phyloP scores from a whole-genome alignment of 192 early-diverging fungal species.

The Backusella mclennaniae region DNA sequence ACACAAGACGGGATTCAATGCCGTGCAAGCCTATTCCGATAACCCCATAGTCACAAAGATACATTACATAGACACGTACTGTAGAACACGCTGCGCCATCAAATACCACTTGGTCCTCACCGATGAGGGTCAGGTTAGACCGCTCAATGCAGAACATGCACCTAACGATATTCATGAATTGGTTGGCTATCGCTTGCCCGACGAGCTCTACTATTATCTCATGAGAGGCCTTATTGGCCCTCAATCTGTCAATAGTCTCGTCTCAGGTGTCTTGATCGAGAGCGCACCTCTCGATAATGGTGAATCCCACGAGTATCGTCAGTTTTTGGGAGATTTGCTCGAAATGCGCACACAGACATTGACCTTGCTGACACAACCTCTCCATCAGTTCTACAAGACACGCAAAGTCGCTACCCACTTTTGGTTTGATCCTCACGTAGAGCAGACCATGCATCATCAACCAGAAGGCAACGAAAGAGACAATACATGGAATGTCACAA shows the following conservation, averaged over 20 bases:
- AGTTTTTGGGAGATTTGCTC: conserved; percentile 59
- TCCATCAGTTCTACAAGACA: conserved; percentile 64
- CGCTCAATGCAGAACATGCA: conserved; percentile 58
- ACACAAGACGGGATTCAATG: conserved; percentile 72
- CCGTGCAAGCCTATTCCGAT: conserved; percentile 63
- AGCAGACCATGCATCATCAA: conserved; percentile 63
- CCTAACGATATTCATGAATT: conserved; percentile 82
- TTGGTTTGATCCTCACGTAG: conserved; percentile 56
- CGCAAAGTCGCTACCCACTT: conserved; percentile 63
- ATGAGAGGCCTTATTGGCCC: conserved; percentile 64
- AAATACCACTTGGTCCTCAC: conserved; percentile 70
- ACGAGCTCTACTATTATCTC: conserved; percentile 67
- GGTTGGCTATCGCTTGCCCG: conserved; percentile 76
- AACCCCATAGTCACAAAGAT: conserved; percentile 50
- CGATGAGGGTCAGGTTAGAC: conserved; percentile 67
- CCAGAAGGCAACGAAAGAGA: conserved; percentile 38
- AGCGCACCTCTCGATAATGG: conserved; percentile 76
- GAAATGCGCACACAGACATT: conserved; percentile 59
- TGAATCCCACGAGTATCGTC: conserved; percentile 73
- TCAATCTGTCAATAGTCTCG: conserved; percentile 63
- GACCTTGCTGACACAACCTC: conserved; percentile 49
- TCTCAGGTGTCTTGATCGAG: conserved; percentile 64
- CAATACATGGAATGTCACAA: conserved; percentile 28
- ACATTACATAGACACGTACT: conserved; percentile 70
- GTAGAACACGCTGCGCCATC: conserved; percentile 69